Evolutionary conservation across 768 basidiomycete genomes (phyloP).

Genomic region (Mycena chlorophos): DNA sequence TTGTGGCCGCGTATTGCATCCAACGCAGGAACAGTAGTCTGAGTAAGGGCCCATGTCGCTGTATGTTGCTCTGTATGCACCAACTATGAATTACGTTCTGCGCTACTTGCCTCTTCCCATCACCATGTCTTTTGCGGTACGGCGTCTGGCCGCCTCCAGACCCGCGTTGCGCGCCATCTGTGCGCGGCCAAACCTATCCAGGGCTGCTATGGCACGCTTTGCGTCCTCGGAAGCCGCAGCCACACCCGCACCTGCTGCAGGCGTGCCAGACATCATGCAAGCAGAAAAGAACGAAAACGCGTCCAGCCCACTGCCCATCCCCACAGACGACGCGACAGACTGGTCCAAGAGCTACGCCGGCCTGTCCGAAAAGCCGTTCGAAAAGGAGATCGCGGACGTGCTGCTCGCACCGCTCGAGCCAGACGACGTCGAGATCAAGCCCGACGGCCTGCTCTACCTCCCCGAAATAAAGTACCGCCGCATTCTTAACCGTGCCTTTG

Average conservation of each 20-base stretch:
- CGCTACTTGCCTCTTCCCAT: too few species aligned
- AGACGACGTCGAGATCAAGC: conserved; percentile 88
- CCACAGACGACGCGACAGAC: conserved; percentile 50
- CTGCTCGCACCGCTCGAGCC: conserved; percentile 76
- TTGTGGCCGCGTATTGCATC: conserved; percentile 99
- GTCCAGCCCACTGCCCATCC: not conserved
- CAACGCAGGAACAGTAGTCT: conserved; percentile 98
- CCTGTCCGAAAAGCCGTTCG: conserved; percentile 73
- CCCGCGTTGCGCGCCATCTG: too few species aligned
- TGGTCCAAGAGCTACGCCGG: conserved; percentile 91
- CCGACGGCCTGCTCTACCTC: conserved; percentile 91
- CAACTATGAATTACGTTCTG: too few species aligned
- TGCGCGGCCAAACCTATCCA: too few species aligned
- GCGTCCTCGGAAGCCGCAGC: not conserved
- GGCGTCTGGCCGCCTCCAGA: too few species aligned
- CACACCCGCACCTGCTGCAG: not conserved
- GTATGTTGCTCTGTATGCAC: too few species aligned
- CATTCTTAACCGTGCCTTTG: conserved; percentile 89
- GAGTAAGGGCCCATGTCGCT: too few species aligned
- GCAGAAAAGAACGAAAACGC: not conserved
- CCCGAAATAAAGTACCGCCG: conserved; percentile 97
- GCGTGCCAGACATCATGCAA: not conserved
- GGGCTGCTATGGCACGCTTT: too few species aligned
- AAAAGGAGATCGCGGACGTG: conserved; percentile 68
- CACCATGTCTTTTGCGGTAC: too few species aligned